These are phyloP conservation scores for Eimeria praecox DNA, from an alignment of 169 alveolate species.

Conservation along the genomic window DNA sequence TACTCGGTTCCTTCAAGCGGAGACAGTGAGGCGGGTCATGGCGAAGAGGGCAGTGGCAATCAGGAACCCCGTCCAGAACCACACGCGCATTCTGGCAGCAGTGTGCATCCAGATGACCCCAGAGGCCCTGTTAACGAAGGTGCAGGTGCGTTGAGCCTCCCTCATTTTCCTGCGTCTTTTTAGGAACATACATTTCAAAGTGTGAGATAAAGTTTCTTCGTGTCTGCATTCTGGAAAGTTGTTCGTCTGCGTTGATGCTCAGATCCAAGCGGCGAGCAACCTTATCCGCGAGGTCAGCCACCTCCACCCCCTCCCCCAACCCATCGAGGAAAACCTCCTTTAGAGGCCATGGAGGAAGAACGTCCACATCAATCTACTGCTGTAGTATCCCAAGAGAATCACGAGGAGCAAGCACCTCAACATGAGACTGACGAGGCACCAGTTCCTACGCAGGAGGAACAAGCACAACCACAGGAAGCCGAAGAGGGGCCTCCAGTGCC, in stretches of 20 bases:
- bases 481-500: not conserved
- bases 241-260: not conserved
- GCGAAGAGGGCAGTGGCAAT: not conserved
- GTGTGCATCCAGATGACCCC: not conserved
- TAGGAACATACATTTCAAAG: not conserved
- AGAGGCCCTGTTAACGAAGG: not conserved
- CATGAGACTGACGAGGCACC: not conserved
- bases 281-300: conserved; percentile 3
- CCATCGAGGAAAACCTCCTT: not conserved
- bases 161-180: not conserved
- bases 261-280: not conserved
- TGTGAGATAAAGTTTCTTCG: not conserved
- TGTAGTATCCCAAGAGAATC: not conserved
- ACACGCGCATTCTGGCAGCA: not conserved
- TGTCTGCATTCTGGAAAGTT: not conserved
- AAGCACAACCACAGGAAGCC: not conserved
- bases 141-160: not conserved
- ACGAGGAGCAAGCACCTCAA: not conserved
- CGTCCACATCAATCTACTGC: not conserved
- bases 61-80: not conserved
- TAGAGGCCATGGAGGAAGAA: not conserved
- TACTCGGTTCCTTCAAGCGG: not conserved
- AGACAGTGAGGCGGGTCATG: not conserved
- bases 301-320: not conserved
- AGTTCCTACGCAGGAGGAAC: not conserved